Evolutionary conservation across 2,329 filamentous ascomycete genomes (phyloP).

Genomic region (Epichloe typhina): DNA sequence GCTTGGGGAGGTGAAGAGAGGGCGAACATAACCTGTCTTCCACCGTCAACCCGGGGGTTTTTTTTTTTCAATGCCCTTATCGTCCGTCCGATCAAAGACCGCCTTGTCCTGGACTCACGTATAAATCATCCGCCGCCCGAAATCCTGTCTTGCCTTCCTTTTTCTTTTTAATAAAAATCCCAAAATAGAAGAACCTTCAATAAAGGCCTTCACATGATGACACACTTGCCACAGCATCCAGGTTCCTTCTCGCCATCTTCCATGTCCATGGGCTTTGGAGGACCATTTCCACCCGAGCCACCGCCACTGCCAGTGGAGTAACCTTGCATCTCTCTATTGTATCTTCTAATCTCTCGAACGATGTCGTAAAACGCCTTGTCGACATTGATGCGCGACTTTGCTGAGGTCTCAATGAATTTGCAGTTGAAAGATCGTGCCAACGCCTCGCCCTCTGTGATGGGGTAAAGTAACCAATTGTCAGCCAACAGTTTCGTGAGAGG

Average conservation of each 20-base stretch:
- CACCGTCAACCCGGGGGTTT: not conserved
- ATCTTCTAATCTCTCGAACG: slow-evolving; percentile 92
- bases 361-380: slow-evolving; percentile 98
- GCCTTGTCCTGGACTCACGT: not conserved
- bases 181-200: not conserved
- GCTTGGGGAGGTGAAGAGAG: not conserved
- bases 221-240: slow-evolving; percentile 76
- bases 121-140: not conserved
- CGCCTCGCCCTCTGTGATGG: slow-evolving; percentile 65
- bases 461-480: slow-evolving; percentile 2
- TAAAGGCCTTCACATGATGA: slow-evolving; percentile 58
- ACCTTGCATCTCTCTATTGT: slow-evolving; percentile 95
- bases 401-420: slow-evolving; percentile 98
- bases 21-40: not conserved
- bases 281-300: slow-evolving; percentile 47
- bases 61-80: not conserved
- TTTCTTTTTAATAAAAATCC: not conserved
- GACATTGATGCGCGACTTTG: slow-evolving; percentile 95
- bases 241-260: slow-evolving; percentile 53
- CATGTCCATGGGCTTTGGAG: slow-evolving; percentile 64
- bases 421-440: slow-evolving; percentile 81
- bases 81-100: not conserved
- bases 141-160: not conserved
- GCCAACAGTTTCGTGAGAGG: not conserved
- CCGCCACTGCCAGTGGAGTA: slow-evolving; percentile 61